phyloP scores from a whole-genome alignment of 1,139 yeast genomes.

The Debaryomycetaceae sp. region DNA sequence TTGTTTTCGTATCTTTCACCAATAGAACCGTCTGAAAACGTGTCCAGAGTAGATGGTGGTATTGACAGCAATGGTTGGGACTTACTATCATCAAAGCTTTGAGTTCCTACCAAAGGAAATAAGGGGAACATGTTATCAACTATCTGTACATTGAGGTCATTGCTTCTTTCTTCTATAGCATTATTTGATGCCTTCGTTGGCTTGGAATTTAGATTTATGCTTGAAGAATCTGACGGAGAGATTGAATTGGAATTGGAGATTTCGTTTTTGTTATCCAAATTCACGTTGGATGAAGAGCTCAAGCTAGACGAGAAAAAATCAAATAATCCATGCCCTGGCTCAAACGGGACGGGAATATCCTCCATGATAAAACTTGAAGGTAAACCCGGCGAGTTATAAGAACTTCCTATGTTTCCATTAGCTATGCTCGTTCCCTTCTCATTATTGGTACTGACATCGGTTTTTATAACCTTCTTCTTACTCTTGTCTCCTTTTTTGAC shows the following conservation, averaged over 20 bases:
- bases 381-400: background rate
- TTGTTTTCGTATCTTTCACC: background rate
- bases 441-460: conserved; percentile 4
- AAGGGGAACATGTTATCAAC: conserved; percentile 44
- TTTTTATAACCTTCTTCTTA: conserved; percentile 19
- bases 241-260: conserved; percentile 2
- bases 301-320: conserved; percentile 22
- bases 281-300: conserved; percentile 6
- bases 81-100: conserved; percentile 36
- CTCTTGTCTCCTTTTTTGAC: conserved; percentile 20
- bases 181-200: conserved; percentile 1
- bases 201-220: background rate
- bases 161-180: conserved; percentile 2
- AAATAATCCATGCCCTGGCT: conserved; percentile 25
- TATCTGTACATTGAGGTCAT: conserved; percentile 6
- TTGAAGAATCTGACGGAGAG: conserved; percentile 4
- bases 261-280: conserved; percentile 1
- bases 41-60: conserved; percentile 9
- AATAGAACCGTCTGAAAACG: background rate
- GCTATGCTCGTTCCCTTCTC: background rate
- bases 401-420: background rate
- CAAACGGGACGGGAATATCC: conserved; percentile 32
- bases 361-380: conserved; percentile 29
- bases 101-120: conserved; percentile 49
- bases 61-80: conserved; percentile 36